Base-by-base conservation (phyloP, 2,329 filamentous ascomycete genomes). In the Fusarium kyushuense region DNA sequence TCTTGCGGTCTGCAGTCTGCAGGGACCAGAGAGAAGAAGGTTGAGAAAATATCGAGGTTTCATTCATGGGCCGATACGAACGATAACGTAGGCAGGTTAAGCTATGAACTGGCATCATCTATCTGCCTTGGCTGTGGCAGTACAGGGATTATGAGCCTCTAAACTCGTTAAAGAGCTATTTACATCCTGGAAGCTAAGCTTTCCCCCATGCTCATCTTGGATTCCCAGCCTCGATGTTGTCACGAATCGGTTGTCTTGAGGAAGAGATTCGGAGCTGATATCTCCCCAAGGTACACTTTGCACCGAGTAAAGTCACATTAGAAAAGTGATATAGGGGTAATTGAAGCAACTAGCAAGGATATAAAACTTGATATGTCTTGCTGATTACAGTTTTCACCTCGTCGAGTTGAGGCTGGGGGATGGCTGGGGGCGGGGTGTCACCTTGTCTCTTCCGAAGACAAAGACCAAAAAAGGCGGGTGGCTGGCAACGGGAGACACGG, bases 401-500 rank as follows among this genome's bases (percentile, higher is more conserved):
- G 57, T 63, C 54, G 48, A 42, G 42, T 64, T 52, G 54, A 69
- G 66, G 66, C 62, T 69, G 66, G 66, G 46, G 66, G 62, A 70
- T 70, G 66, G 66, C 66, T 69, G 66, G 66, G 66, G 66, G 66
- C 53, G 62, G 66, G 62, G 65, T 65, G 53, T 43, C 25, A 64
- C 59, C 46, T 60, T 58, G 59, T 43, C 63, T 47, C 43, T 33
- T 43, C 42, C 61, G 40, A 61, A 45, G 63, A 54, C 58, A 33
- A 61, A 48, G 63, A 56, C 63, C 54, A 63, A 54, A 59, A 70
- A 67, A 63, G 63, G 59, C 63, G 58, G 67, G 67, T 70, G 67
- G 67, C 63, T 69, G 66, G 66, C 66, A 63, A 51, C 62, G 62
- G 62, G 66, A 64, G 58, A 43, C 53, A 58, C 61, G 62, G 66